phyloP scores from a whole-genome alignment of 2,329 filamentous ascomycete genomes.

The Xylaria sp. region DNA sequence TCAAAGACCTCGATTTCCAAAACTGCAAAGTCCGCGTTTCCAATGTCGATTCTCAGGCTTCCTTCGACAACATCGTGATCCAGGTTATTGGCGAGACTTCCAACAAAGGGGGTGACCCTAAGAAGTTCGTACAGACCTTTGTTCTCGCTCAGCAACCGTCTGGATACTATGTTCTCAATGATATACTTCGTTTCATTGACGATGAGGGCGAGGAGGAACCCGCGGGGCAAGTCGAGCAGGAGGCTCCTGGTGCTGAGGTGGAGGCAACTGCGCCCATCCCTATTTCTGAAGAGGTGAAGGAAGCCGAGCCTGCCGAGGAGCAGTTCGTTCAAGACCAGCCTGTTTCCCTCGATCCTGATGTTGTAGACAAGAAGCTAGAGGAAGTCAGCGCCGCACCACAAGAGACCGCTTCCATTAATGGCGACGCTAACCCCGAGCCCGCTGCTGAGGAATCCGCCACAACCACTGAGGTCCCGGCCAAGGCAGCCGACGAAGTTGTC shows the following conservation, averaged over 20 bases:
- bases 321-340: conserved; percentile 53
- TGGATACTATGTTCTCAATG: conserved; percentile 98
- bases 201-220: conserved; percentile 83
- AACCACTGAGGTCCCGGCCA: conserved; percentile 45
- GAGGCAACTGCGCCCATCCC: conserved; percentile 48
- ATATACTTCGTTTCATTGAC: conserved; percentile 93
- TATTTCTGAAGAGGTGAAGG: conserved; percentile 49
- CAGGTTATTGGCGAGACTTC: conserved; percentile 98
- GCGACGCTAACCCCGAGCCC: conserved; percentile 51
- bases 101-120: conserved; percentile 89
- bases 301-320: conserved; percentile 48
- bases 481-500: conserved; percentile 47
- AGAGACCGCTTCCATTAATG: conserved; percentile 57
- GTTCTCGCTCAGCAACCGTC: conserved; percentile 96
- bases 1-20: conserved; percentile 92
- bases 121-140: conserved; percentile 98
- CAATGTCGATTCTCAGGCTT: conserved; percentile 97
- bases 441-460: conserved; percentile 50
- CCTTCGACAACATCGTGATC: conserved; percentile 93
- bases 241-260: conserved; percentile 43
- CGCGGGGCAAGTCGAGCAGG: conserved; percentile 54
- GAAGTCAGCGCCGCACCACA: conserved; percentile 60
- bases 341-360: conserved; percentile 54
- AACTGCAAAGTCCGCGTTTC: conserved; percentile 98
- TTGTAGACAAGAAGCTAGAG: conserved; percentile 81